Percentiles rank a stretch among this genome's conserved stretches.
Evolutionary conservation across 768 basidiomycete species (phyloP).

Genomic region (Gloeophyllum trabeum): DNA sequence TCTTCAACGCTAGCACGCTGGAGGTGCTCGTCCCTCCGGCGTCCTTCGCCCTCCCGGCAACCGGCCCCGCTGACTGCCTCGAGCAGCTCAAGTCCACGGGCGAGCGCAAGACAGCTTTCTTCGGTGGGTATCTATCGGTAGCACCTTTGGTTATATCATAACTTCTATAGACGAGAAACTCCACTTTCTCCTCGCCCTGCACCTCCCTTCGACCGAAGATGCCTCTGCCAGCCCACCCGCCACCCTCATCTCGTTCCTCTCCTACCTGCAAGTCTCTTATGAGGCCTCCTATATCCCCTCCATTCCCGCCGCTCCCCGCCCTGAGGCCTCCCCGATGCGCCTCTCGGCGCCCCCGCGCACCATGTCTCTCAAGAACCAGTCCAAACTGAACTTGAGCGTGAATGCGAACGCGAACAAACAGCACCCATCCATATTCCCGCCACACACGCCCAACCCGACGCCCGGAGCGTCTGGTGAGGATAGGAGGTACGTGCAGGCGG

Average conservation of each 20-base stretch:
- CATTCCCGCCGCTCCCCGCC: constrained; percentile 18
- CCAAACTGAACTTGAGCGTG: constrained; percentile 21
- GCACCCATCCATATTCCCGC: constrained; percentile 65
- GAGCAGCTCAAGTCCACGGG: too few relatives aligned
- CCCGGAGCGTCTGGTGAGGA: constrained; percentile 67
- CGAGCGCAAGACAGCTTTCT: constrained; percentile 67
- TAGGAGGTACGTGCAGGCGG: constrained; percentile 62
- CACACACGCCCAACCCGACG: constrained; percentile 75
- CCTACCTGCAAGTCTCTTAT: constrained; percentile 66
- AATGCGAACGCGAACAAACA: constrained; percentile 19
- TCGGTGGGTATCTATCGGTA: constrained; percentile 45
- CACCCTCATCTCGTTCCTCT: constrained; percentile 44
- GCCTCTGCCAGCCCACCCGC: constrained; percentile 15
- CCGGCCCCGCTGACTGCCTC: constrained; percentile 18
- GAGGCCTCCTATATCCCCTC: constrained; percentile 74
- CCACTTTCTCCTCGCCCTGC: constrained; percentile 19
- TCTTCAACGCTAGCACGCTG: constrained; percentile 49
- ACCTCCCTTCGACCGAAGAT: constrained; percentile 14
- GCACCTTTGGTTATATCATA: constrained; percentile 8
- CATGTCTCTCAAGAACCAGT: constrained; percentile 30
- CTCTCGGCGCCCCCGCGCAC: constrained; percentile 43
- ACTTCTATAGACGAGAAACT: constrained; percentile 22
- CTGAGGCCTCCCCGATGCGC: constrained; percentile 21
- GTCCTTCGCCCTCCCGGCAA: constrained; percentile 47
- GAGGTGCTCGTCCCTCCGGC: constrained; percentile 57